These are phyloP conservation scores for Alternaria atra DNA, from an alignment of 2,329 filamentous ascomycete genomes.

Conservation along the genomic window DNA sequence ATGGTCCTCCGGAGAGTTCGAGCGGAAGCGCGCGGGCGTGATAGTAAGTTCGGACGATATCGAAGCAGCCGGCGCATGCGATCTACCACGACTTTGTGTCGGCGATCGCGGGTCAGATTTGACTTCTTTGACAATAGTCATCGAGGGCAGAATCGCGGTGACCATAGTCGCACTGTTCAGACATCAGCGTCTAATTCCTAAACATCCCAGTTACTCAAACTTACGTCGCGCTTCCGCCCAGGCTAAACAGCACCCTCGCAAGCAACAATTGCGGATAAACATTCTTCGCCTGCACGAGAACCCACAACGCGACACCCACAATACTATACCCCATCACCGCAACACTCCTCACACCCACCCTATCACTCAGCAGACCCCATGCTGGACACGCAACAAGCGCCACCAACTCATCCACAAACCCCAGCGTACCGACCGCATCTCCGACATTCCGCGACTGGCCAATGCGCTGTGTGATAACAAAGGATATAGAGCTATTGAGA, in stretches of 20 bases:
- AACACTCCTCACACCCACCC: slow-evolving; percentile 73
- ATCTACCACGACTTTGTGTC: slow-evolving; percentile 44
- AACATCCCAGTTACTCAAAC: slow-evolving; percentile 25
- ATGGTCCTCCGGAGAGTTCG: slow-evolving; percentile 34
- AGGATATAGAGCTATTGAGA: slow-evolving; percentile 83
- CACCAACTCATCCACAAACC: slow-evolving; percentile 84
- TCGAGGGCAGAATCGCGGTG: slow-evolving; percentile 85
- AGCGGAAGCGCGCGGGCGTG: slow-evolving; percentile 66
- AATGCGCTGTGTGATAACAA: slow-evolving; percentile 84
- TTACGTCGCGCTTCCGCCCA: slow-evolving; percentile 88
- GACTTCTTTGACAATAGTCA: slow-evolving; percentile 56
- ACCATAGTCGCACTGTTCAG: slow-evolving; percentile 81
- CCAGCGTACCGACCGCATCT: slow-evolving; percentile 82
- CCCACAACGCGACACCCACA: slow-evolving; percentile 77
- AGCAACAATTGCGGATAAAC: slow-evolving; percentile 90
- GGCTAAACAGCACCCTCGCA: slow-evolving; percentile 84
- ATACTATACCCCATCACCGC: slow-evolving; percentile 80
- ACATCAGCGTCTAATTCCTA: slow-evolving; percentile 20
- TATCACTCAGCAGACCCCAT: slow-evolving; percentile 81
- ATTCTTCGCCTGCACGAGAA: slow-evolving; percentile 86
- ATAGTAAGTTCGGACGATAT: slow-evolving; percentile 79
- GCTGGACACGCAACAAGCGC: slow-evolving; percentile 80
- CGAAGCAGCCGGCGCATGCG: slow-evolving; percentile 71
- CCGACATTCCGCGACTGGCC: slow-evolving; percentile 77
- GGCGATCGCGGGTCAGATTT: slow-evolving; percentile 38